Conservation (phyloP, 257 asterid species). For the Phtheirospermum japonicum region DNA sequence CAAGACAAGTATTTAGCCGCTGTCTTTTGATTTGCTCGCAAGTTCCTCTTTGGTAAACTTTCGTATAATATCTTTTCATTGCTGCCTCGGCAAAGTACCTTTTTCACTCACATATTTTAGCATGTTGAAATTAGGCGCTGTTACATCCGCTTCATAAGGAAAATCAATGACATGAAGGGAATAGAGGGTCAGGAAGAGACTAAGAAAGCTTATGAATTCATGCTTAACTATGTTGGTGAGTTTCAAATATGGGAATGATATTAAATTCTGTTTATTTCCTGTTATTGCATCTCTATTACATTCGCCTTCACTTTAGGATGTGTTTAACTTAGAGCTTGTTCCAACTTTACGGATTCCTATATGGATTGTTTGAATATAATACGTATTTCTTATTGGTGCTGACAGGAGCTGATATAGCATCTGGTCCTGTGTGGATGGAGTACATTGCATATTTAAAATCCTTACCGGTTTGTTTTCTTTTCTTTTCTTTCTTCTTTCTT, state of each 20-base stretch:
- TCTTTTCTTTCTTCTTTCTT: too few relatives aligned
- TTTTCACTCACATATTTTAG: neutral
- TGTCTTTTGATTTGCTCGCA: slow-evolving; percentile 86
- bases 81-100: neutral
- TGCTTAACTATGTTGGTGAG: slow-evolving; percentile 90
- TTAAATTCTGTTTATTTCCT: slow-evolving; percentile 8
- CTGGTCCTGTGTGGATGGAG: slow-evolving; percentile 98
- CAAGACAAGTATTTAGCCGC: slow-evolving; percentile 87
- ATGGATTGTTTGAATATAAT: neutral
- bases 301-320: too few relatives aligned
- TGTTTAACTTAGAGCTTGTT: slow-evolving; percentile 7
- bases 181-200: slow-evolving; percentile 92
- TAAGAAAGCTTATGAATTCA: slow-evolving; percentile 90
- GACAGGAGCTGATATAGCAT: slow-evolving; percentile 84
- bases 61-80: neutral
- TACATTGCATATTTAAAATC: slow-evolving; percentile 81
- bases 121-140: slow-evolving; percentile 62
- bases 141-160: slow-evolving; percentile 87
- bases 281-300: too few relatives aligned
- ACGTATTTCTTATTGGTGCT: slow-evolving; percentile 17
- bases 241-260: slow-evolving; percentile 17
- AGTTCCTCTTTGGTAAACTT: slow-evolving; percentile 80
- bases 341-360: too few relatives aligned
- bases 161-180: slow-evolving; percentile 84
- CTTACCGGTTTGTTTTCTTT: slow-evolving; percentile 61